Base-by-base conservation (phyloP, 805 yeast species). In the Starmera quercuum region DNA sequence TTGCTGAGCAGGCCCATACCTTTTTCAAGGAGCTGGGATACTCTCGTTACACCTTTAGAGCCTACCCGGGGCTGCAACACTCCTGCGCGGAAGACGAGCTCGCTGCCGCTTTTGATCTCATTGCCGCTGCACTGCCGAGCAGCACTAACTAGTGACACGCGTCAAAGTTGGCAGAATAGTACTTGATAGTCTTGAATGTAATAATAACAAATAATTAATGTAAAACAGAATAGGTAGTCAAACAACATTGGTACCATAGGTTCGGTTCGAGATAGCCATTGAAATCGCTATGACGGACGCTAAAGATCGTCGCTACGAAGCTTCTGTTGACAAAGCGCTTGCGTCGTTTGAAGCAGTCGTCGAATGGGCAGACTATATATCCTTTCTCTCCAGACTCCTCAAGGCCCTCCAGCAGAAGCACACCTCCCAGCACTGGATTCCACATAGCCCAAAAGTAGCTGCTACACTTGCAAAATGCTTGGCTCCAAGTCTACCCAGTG, bases 311-410 rank as follows among this genome's bases (percentile, higher is more conserved):
- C 76, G 82, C 39, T 81, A 78, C 49, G 61, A 66, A 15, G 65
- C 73, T n/a, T 76, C 70, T 37, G 70, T 90, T 10, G 90, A 83
- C 33, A 73, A 78, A 44, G 84, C 92, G 0, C 63, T 92, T 16
- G 68, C 72, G 6, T 66, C 74, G 14, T 90, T 90, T 61, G 95
- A 85, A 33, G 61, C 83, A 2, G 81, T 87, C 2, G 83, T 78
- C 21, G 98, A 92, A 62, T 92, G 99, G 99, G 97, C 98, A 11
- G 98, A 92, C 54, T 87, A 90, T 54, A 92, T 92, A 36, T 81
- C 97, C 16, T 88, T 85, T 53, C 64, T 94, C 29, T 78, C 90
- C 2, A 75, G 83, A 39, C 68, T 94, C 6, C 76, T 78, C 38
- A 84, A 86, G 53, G 78, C 94, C 0, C 57, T 88, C 26, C 73